phyloP scores from a whole-genome alignment of 208 protist genomes.

The Trypanosoma theileri region DNA sequence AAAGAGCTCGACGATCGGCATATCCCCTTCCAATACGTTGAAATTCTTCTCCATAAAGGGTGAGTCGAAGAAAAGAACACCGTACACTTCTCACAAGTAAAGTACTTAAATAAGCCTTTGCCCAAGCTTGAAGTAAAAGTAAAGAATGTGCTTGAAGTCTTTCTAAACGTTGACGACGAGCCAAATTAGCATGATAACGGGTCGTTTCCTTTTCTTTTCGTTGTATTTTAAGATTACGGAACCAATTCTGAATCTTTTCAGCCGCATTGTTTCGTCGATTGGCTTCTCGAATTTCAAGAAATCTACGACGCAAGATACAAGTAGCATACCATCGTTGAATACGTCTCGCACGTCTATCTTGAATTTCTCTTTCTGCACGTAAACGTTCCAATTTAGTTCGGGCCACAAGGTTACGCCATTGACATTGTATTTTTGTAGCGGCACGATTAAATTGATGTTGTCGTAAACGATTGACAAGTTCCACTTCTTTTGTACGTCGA shows the following conservation, averaged over 20 bases:
- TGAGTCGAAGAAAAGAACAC: constrained; percentile 39
- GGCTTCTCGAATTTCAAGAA: constrained; percentile 41
- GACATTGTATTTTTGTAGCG: constrained; percentile 66
- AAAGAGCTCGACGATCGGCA: constrained; percentile 34
- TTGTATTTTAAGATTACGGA: constrained; percentile 41
- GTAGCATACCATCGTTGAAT: constrained; percentile 77
- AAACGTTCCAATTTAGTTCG: constrained; percentile 56
- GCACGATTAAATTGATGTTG: constrained; percentile 33
- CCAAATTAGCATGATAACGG: constrained; percentile 60
- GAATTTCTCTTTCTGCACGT: constrained; percentile 51
- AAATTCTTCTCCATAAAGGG: constrained; percentile 38
- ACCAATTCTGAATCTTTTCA: constrained; percentile 56
- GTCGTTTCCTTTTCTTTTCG: constrained; percentile 64
- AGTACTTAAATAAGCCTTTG: constrained; percentile 38
- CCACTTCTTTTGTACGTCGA: constrained; percentile 18
- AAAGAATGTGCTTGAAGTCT: constrained; percentile 42
- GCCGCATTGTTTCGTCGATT: constrained; percentile 49
- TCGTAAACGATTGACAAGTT: constrained; percentile 31
- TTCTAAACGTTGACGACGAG: constrained; percentile 46
- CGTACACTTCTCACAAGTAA: constrained; percentile 56
- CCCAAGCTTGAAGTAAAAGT: constrained; percentile 53
- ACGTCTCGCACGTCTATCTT: constrained; percentile 39
- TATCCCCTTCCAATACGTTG: constrained; percentile 70
- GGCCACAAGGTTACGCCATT: constrained; percentile 75
- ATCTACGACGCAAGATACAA: constrained; percentile 47